Conservation (phyloP, 2,329 filamentous ascomycete genomes). For the Incumbomyces delicatus region DNA sequence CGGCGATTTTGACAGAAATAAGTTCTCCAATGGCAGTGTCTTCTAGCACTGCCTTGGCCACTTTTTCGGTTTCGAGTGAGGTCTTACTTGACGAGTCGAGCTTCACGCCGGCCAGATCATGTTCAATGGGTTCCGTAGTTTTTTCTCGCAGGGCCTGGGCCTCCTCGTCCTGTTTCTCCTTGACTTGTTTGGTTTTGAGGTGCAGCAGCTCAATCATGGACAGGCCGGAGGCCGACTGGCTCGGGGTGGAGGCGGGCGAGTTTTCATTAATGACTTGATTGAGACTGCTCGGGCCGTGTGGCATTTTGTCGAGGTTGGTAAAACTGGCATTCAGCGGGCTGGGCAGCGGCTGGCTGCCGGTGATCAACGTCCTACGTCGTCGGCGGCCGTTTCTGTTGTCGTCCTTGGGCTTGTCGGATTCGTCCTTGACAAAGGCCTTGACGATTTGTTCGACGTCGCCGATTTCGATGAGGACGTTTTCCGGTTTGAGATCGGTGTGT, state of each 20-base stretch:
- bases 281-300: conserved; percentile 55
- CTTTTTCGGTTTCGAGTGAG: conserved; percentile 50
- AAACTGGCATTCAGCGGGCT: conserved; percentile 91
- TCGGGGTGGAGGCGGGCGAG: conserved; percentile 26
- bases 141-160: conserved; percentile 44
- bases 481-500: conserved; percentile 80
- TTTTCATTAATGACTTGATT: conserved; percentile 72
- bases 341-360: conserved; percentile 88
- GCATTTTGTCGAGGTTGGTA: conserved; percentile 61
- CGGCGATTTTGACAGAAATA: conserved; percentile 98
- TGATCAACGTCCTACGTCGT: conserved; percentile 85
- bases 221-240: conserved; percentile 23
- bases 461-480: conserved; percentile 97
- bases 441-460: conserved; percentile 98
- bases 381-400: conserved; percentile 86
- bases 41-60: conserved; percentile 35
- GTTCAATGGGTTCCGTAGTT: conserved; percentile 74
- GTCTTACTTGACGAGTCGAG: conserved; percentile 57
- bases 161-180: conserved; percentile 12
- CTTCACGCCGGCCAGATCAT: conserved; percentile 89
- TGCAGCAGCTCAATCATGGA: conserved; percentile 53
- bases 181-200: conserved; percentile 35
- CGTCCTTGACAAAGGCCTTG: conserved; percentile 85
- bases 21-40: conserved; percentile 46
- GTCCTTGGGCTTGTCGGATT: conserved; percentile 67